Evolutionary conservation across 345 rosid species (phyloP).

Genomic region (Dovyalis caffra): DNA sequence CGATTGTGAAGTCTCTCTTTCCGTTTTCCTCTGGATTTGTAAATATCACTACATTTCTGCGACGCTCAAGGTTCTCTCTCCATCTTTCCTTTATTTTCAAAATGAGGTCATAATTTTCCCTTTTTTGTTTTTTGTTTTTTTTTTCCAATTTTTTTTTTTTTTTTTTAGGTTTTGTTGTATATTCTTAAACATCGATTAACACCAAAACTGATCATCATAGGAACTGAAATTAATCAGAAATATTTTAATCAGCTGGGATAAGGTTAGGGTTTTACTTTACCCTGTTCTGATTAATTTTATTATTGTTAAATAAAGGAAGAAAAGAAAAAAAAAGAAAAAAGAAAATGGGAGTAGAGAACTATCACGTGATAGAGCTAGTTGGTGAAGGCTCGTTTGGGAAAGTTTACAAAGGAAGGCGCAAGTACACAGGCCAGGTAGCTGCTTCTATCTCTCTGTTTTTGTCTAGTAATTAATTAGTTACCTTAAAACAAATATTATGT

Average conservation of each 20-base stretch:
- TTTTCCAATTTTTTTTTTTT: too few relatives aligned
- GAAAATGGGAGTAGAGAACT: conserved; percentile 77
- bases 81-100: too few relatives aligned
- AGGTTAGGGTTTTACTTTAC: neutral
- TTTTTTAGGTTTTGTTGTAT: too few relatives aligned
- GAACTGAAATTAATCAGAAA: neutral
- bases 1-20: too few relatives aligned
- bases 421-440: conserved; percentile 77
- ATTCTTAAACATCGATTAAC: neutral
- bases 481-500: too few relatives aligned
- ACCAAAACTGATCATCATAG: neutral
- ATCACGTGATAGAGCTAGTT: conserved; percentile 91
- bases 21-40: neutral
- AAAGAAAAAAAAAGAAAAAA: neutral
- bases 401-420: conserved; percentile 88
- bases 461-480: neutral
- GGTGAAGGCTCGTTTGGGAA: conserved; percentile 99
- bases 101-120: too few relatives aligned
- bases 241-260: neutral
- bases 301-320: too few relatives aligned
- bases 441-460: neutral
- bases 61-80: neutral
- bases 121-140: too few relatives aligned
- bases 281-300: too few relatives aligned
- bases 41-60: neutral